Evolutionary conservation across 179 eudicot genomes (phyloP).

Genomic region (Drosera spatulata): DNA sequence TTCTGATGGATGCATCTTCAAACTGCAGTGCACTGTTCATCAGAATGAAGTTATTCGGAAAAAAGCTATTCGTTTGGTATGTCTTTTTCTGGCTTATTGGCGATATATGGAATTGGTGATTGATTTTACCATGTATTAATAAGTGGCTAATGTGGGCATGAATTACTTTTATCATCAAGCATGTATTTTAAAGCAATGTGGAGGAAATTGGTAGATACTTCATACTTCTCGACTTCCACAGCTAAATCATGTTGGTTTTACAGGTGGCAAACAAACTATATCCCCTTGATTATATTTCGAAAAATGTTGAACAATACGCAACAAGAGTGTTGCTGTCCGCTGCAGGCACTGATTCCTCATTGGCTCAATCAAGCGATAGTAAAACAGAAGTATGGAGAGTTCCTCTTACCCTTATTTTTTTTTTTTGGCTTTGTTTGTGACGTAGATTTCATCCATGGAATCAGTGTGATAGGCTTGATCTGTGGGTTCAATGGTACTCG

Average conservation of each 20-base stretch:
- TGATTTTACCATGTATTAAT: too few species aligned
- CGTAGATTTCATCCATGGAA: too few species aligned
- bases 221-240: neutral
- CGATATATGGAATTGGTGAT: neutral
- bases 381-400: slow-evolving; percentile 40
- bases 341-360: slow-evolving; percentile 36
- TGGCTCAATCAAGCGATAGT: slow-evolving; percentile 22
- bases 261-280: slow-evolving; percentile 97
- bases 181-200: neutral
- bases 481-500: too few species aligned
- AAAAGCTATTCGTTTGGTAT: slow-evolving; percentile 94
- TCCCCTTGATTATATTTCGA: slow-evolving; percentile 43
- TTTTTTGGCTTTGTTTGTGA: neutral
- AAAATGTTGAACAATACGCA: slow-evolving; percentile 76
- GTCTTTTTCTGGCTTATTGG: slow-evolving; percentile 4
- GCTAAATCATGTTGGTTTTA: slow-evolving; percentile 3
- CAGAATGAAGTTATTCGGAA: slow-evolving; percentile 77
- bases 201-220: neutral
- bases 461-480: too few species aligned
- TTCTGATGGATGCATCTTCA: slow-evolving; percentile 13
- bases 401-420: neutral
- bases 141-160: too few species aligned
- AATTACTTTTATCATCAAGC: neutral
- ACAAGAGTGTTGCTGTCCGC: slow-evolving; percentile 69
- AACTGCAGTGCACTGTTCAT: slow-evolving; percentile 84